Evolutionary conservation across 176 grass and related monocot species (phyloP).

Genomic region (Aegilops umbellulata): DNA sequence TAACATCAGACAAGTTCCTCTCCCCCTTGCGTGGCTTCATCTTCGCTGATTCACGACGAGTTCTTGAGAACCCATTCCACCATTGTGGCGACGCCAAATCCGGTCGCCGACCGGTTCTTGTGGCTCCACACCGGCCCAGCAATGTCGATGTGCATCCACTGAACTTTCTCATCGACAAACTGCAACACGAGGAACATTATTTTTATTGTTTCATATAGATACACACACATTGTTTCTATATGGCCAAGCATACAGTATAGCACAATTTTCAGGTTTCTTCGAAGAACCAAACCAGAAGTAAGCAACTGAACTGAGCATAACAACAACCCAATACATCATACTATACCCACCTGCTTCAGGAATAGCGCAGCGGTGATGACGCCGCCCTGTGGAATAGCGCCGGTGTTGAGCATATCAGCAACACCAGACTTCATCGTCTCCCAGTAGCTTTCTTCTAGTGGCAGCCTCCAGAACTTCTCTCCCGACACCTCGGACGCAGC

Average conservation of each 20-base stretch:
- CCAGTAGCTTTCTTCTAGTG: slow-evolving; percentile 90
- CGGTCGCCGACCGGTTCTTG: slow-evolving; percentile 78
- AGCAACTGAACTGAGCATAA: not conserved
- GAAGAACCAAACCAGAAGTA: not conserved
- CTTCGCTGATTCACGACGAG: slow-evolving; percentile 41
- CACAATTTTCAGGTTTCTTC: not conserved
- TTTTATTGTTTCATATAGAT: no score
- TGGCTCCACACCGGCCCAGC: slow-evolving; percentile 91
- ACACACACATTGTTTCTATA: no score
- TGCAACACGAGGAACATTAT: slow-evolving; percentile 24
- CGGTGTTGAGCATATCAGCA: slow-evolving; percentile 95
- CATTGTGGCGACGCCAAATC: slow-evolving; percentile 88
- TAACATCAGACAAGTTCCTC: not conserved
- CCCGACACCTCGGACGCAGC: slow-evolving; percentile 72
- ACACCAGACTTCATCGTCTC: slow-evolving; percentile 91
- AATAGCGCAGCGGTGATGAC: slow-evolving; percentile 83
- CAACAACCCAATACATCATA: not conserved
- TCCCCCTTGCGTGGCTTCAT: not conserved
- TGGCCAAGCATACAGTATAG: not conserved
- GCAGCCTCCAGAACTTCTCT: slow-evolving; percentile 94
- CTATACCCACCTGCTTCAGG: slow-evolving; percentile 71
- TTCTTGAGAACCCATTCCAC: slow-evolving; percentile 93
- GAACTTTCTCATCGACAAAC: slow-evolving; percentile 91
- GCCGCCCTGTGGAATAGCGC: slow-evolving; percentile 64
- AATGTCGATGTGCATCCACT: slow-evolving; percentile 99